phyloP scores from a whole-genome alignment of 345 rosid species.

The Aurinia saxatilis region DNA sequence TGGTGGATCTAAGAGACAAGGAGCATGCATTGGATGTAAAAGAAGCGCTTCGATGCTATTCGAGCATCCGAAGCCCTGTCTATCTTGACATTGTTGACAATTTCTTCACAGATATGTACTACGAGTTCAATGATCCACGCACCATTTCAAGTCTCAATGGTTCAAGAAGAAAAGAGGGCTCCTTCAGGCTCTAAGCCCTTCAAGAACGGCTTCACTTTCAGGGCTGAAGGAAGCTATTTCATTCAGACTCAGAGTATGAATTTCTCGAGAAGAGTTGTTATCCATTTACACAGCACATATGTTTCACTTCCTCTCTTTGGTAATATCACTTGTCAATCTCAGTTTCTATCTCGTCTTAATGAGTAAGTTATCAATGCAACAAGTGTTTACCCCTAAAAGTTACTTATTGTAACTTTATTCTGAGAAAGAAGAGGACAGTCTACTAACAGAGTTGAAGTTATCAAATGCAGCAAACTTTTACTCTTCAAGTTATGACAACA shows the following conservation, averaged over 20 bases:
- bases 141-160: constrained; percentile 33
- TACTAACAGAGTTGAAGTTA: too few relatives aligned
- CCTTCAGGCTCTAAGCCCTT: constrained; percentile 35
- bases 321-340: not conserved
- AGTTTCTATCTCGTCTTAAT: not conserved
- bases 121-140: constrained; percentile 57
- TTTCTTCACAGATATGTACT: constrained; percentile 74
- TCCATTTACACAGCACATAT: not conserved
- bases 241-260: not conserved
- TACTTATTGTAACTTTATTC: too few relatives aligned
- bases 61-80: constrained; percentile 71
- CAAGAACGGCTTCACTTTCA: not conserved
- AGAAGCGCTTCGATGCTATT: constrained; percentile 82
- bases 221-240: not conserved
- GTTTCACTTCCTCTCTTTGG: not conserved
- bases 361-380: not conserved
- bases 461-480: not conserved
- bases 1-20: constrained; percentile 61
- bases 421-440: too few relatives aligned
- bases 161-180: constrained; percentile 44
- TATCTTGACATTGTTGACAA: constrained; percentile 76
- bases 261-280: not conserved
- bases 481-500: not conserved
- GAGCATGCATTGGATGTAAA: constrained; percentile 74
- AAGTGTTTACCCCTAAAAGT: not conserved